Evolutionary conservation across 345 rosid species (phyloP).

Genomic region (Cardamine chenopodiifolia): DNA sequence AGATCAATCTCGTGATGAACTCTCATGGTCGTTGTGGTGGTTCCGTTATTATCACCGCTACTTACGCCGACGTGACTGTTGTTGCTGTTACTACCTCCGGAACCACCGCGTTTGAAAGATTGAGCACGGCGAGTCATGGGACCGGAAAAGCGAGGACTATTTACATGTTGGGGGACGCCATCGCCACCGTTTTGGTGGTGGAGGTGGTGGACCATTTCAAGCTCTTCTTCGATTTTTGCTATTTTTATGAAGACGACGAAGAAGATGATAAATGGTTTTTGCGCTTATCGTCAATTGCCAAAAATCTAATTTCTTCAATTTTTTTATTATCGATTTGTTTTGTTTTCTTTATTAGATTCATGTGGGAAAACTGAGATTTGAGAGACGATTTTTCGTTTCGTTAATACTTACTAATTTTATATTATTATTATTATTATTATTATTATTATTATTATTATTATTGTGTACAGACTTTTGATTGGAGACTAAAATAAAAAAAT

Average conservation of each 20-base stretch:
- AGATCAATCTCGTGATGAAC: slow-evolving; percentile 81
- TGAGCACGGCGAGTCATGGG: slow-evolving; percentile 87
- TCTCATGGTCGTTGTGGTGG: slow-evolving; percentile 24
- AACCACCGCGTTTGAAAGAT: slow-evolving; percentile 77
- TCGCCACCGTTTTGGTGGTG: slow-evolving; percentile 59
- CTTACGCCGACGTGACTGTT: slow-evolving; percentile 16
- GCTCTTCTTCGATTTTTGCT: slow-evolving; percentile 49
- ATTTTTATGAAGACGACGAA: slow-evolving; percentile 20
- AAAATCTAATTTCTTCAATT: not conserved
- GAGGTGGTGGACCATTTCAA: slow-evolving; percentile 60
- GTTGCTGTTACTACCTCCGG: slow-evolving; percentile 37
- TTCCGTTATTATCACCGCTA: slow-evolving; percentile 3
- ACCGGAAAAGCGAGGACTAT: slow-evolving; percentile 89
- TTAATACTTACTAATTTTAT: not conserved
- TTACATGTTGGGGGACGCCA: slow-evolving; percentile 75
- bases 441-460: no score
- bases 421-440: no score
- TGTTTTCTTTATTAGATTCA: not conserved
- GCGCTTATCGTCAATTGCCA: not conserved
- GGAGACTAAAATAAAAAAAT: not conserved
- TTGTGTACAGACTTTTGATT: not conserved
- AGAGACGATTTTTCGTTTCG: not conserved
- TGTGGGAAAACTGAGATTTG: not conserved
- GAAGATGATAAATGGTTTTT: not conserved
- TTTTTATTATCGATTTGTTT: not conserved